Conservation (phyloP, 805 yeast species). For the Candida fluviatilis region DNA sequence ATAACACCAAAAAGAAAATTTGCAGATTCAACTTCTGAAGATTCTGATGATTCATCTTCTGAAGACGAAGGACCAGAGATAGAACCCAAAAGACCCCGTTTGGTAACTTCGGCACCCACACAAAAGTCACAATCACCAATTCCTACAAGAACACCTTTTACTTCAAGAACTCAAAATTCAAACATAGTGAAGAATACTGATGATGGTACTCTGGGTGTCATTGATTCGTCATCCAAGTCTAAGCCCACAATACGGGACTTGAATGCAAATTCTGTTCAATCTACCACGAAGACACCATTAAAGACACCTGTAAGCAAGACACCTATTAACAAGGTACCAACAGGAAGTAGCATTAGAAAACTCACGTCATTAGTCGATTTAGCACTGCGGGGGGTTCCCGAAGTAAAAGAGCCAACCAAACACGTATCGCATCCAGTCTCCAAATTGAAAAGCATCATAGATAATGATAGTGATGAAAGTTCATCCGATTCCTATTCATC, state of each 20-base stretch:
- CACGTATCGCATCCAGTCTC: not conserved
- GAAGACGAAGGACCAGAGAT: slow-evolving; percentile 3
- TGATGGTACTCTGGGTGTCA: too few species aligned
- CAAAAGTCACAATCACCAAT: slow-evolving; percentile 3
- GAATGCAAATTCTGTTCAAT: too few species aligned
- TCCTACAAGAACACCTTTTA: not conserved
- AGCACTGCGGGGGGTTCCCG: slow-evolving; percentile 64
- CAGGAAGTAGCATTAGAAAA: not conserved
- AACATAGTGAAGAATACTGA: not conserved
- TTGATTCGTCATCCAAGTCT: too few species aligned
- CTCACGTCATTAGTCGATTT: slow-evolving; percentile 52
- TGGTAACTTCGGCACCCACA: slow-evolving; percentile 9
- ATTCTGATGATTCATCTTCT: slow-evolving; percentile 6
- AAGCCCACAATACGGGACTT: too few species aligned
- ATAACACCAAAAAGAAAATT: slow-evolving; percentile 9
- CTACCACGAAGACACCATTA: too few species aligned
- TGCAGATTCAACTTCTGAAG: slow-evolving; percentile 13
- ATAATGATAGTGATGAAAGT: slow-evolving; percentile 8
- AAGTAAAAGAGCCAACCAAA: slow-evolving; percentile 45
- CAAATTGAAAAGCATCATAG: not conserved
- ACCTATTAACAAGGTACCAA: not conserved
- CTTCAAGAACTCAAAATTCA: not conserved
- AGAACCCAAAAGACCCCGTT: slow-evolving; percentile 6
- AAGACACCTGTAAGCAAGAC: not conserved
- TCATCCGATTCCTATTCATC: slow-evolving; percentile 5